Evolutionary conservation across 2,329 filamentous ascomycete species (phyloP), one percentile per base, ranked within the genome.

Genomic region (Fusarium miscanthi): DNA sequence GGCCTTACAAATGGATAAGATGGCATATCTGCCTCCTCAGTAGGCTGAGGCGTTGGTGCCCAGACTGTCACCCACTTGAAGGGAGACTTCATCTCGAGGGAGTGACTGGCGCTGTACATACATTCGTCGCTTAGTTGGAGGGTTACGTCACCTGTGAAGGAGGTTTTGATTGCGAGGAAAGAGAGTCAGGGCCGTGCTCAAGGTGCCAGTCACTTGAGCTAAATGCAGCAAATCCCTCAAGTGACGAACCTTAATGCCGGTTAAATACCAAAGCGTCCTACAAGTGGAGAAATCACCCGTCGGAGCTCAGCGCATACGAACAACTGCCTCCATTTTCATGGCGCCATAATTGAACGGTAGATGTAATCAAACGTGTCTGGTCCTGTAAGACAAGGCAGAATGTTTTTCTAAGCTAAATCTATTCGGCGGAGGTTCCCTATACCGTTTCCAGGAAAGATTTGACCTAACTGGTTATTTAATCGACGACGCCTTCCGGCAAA

Each of bases 31-130:
- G 17, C 48, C 12, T 51, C 31, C 17, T 51, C 48, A 14, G 48
- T 37, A 25, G 48, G n/a, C 12, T 51, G 48, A 37, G 31, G 48
- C 2, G 31, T 51, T 25, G 48, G 31, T 35, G 48, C 48, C 48
- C 48, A 51, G 9, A 35, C 48, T 10, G 48, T 51, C n/a, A 37
- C 48, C 48, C 48, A 51, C 17, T 35, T 51, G n/a, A 13, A 51
- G 5, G 3, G 12, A 23, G 31, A 25, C 17, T 16, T 8, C 48
- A 51, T 51, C 31, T 30, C 30, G 11, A 16, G 8, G 46, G 4
- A 9, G 2, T 10, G 30, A 19, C n/a, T 5, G 11, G 11, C 2
- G 8, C 19, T 14, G 21, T 33, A 13, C n/a, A 7, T 49, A 3
- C 16, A 12, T 16, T 30, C 16, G 16, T 23, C 21, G 10, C 8